Percentiles rank a stretch among this genome's conserved stretches.
Evolutionary conservation across 108 stramenopile genomes (phyloP).

Genomic region (Nitzschia putrida): DNA sequence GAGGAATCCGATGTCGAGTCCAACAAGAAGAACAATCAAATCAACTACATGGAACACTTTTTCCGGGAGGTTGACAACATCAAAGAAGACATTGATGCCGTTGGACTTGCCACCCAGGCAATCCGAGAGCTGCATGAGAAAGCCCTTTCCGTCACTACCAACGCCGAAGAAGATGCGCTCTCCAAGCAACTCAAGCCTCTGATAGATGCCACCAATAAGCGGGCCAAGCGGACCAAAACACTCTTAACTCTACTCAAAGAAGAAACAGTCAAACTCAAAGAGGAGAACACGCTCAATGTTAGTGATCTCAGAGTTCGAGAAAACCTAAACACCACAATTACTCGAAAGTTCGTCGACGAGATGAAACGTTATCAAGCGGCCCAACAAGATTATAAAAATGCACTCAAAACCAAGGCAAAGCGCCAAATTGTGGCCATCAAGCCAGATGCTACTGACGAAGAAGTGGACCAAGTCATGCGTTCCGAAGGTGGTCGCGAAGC

Average conservation of each 20-base stretch:
- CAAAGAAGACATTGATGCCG: slow-evolving; percentile 67
- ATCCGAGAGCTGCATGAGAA: slow-evolving; percentile 70
- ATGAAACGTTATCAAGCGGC: slow-evolving; percentile 95
- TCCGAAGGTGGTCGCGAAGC: slow-evolving; percentile 87
- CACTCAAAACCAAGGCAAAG: slow-evolving; percentile 92
- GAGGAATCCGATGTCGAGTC: slow-evolving; percentile 53
- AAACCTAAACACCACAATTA: slow-evolving; percentile 92
- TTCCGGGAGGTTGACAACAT: slow-evolving; percentile 79
- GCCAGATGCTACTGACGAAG: slow-evolving; percentile 94
- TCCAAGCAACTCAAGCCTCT: slow-evolving; percentile 45
- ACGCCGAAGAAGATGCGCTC: slow-evolving; percentile 68
- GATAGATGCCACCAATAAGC: slow-evolving; percentile 74
- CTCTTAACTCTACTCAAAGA: slow-evolving; percentile 74
- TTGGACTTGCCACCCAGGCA: slow-evolving; percentile 62
- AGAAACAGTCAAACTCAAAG: slow-evolving; percentile 75
- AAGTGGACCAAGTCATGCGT: slow-evolving; percentile 92
- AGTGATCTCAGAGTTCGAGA: slow-evolving; percentile 77
- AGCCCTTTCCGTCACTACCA: slow-evolving; percentile 71
- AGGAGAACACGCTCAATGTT: slow-evolving; percentile 57
- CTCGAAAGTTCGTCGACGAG: slow-evolving; percentile 96
- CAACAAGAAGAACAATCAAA: slow-evolving; percentile 32
- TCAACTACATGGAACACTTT: slow-evolving; percentile 76
- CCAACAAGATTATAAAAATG: slow-evolving; percentile 96
- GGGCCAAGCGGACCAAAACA: slow-evolving; percentile 81
- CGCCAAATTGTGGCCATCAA: slow-evolving; percentile 94